Evolutionary conservation across 225 moss, liverwort and hornwort genomes (phyloP), one percentile per base, ranked within the genome.

Genomic region (Marchantia paleacea): DNA sequence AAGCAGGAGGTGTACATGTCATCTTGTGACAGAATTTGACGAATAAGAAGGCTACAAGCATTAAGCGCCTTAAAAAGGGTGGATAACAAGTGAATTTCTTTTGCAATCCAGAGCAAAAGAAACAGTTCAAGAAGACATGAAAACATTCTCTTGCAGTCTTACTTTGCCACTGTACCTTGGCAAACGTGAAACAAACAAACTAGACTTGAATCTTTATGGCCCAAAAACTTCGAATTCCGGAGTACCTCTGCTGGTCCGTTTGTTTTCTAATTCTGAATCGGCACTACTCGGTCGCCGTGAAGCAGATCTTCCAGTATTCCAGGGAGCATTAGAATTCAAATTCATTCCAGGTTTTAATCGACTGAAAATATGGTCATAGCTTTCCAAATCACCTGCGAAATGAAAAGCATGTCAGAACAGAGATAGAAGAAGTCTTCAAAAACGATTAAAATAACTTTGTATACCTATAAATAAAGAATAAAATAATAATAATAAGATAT

Each of bases 271-370:
- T 30, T 86, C 87, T 47, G 80, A 58, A 83, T 90, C 91, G 52
- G 84, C 91, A 81, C 87, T 86, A 19, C 83, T 55, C 25, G 79
- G 79, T 77, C 80, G 84, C 11, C 81, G 84, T 82, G 91, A 67
- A 80, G 87, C 78, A 20, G 87, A 88, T 76, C 89, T 91, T 83
- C 89, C 90, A 82, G 88, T 85, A 82, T 86, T 89, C 83, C 91
- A 90, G 79, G 90, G 90, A 79, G 87, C 89, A 85, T 86, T 78
- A 82, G 80, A 69, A 75, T 51, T 84, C 53, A 82, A 60, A 76
- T 82, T 83, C 55, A 92, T 89, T 80, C 86, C 93, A 78, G 95
- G 92, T 88, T 91, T 91, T 76, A 95, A 84, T 62, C 95, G 95
- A 55, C 85, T 84, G 51, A 87, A 91, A 79, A 95, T 92, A 80